Conservation (phyloP, 371 early-diverging fungal genomes). For the Nematocida minor region DNA sequence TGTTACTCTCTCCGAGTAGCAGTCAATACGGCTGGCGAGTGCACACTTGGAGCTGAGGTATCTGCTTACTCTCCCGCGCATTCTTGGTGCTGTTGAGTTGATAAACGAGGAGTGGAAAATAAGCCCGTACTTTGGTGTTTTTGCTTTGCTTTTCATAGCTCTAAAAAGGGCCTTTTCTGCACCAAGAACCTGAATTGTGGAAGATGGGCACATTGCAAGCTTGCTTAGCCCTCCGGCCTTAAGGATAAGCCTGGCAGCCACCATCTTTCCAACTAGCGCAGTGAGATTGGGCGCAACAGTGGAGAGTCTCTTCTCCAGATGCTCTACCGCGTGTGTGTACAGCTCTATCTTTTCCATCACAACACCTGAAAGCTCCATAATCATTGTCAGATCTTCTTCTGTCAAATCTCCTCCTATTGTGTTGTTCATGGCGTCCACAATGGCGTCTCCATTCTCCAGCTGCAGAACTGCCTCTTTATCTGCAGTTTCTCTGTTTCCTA, state of each 20-base stretch:
- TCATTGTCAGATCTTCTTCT: slow-evolving; percentile 77
- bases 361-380: slow-evolving; percentile 73
- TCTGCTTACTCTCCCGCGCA: slow-evolving; percentile 83
- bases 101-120: slow-evolving; percentile 81
- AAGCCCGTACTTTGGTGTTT: slow-evolving; percentile 90
- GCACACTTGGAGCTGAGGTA: slow-evolving; percentile 82
- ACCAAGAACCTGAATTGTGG: slow-evolving; percentile 88
- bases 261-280: slow-evolving; percentile 77
- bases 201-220: slow-evolving; percentile 80
- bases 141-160: slow-evolving; percentile 80
- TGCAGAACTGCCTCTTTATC: slow-evolving; percentile 25
- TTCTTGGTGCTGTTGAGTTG: slow-evolving; percentile 74
- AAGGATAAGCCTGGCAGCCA: slow-evolving; percentile 79
- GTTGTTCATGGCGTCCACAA: slow-evolving; percentile 75
- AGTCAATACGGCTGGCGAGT: slow-evolving; percentile 82
- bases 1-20: slow-evolving; percentile 66
- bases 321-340: slow-evolving; percentile 75
- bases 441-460: slow-evolving; percentile 55
- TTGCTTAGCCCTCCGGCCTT: slow-evolving; percentile 81
- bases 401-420: slow-evolving; percentile 87
- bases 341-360: slow-evolving; percentile 76
- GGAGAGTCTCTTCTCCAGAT: slow-evolving; percentile 77
- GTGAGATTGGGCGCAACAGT: slow-evolving; percentile 84
- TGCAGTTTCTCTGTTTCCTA: slow-evolving; percentile 56
- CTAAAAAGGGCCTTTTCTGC: slow-evolving; percentile 92